Evolutionary conservation across 2,329 filamentous ascomycete species (phyloP).

Genomic region (Aspergillus uvarum): DNA sequence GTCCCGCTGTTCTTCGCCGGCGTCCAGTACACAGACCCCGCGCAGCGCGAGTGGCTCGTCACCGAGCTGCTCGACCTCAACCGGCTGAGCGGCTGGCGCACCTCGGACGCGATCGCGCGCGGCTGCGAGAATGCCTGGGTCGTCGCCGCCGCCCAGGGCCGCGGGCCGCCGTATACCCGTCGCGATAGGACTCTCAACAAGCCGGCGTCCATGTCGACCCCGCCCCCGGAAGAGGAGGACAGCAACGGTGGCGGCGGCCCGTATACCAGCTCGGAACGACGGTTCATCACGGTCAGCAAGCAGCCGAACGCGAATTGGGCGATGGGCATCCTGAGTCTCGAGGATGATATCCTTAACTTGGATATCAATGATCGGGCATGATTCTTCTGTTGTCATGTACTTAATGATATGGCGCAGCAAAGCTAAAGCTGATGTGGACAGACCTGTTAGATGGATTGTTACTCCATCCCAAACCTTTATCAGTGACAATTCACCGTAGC

Average conservation of each 20-base stretch:
- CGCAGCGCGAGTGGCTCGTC: constrained; percentile 76
- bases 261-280: constrained; percentile 45
- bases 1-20: constrained; percentile 85
- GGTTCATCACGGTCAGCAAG: constrained; percentile 61
- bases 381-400: too few relatives aligned
- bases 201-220: constrained; percentile 6
- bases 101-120: constrained; percentile 73
- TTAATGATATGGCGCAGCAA: too few relatives aligned
- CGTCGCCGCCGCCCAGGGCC: constrained; percentile 68
- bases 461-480: too few relatives aligned
- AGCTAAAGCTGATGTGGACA: too few relatives aligned
- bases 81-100: constrained; percentile 82
- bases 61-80: constrained; percentile 72
- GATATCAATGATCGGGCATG: constrained; percentile 47
- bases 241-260: not conserved
- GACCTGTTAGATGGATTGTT: too few relatives aligned
- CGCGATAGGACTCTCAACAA: constrained; percentile 21
- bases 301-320: constrained; percentile 70
- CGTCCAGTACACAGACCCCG: constrained; percentile 70
- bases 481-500: too few relatives aligned
- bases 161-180: constrained; percentile 70
- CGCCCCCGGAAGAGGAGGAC: constrained; percentile 11
- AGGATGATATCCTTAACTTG: constrained; percentile 69
- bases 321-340: constrained; percentile 74
- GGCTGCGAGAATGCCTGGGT: constrained; percentile 85